Conservation (phyloP, 2,329 filamentous ascomycete species). For the Tolypocladium inflatum region DNA sequence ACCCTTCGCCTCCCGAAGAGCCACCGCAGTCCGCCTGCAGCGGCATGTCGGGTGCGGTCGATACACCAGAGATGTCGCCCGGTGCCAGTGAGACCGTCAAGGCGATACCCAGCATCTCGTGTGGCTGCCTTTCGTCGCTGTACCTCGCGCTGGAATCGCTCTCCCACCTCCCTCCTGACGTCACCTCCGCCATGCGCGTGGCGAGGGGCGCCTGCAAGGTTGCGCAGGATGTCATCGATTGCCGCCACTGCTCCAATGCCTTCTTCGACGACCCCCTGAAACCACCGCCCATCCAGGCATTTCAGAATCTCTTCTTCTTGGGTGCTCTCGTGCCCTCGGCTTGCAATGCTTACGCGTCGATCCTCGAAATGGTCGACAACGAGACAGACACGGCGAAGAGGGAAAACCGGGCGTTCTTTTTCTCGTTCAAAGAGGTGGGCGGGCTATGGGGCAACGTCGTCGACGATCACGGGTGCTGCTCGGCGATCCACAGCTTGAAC, state of each 20-base stretch:
- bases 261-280: conserved; percentile 21
- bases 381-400: conserved; percentile 35
- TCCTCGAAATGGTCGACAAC: conserved; percentile 45
- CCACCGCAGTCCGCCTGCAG: conserved; percentile 13
- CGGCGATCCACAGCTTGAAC: conserved; percentile 12
- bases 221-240: conserved; percentile 43
- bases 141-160: conserved; percentile 42
- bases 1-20: conserved; percentile 7
- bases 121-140: conserved; percentile 39
- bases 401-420: conserved; percentile 30
- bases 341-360: conserved; percentile 45
- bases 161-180: conserved; percentile 32
- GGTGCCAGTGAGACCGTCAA: conserved; percentile 7
- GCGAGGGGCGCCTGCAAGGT: conserved; percentile 37
- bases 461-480: conserved; percentile 15
- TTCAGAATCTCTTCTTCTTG: conserved; percentile 51
- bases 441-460: conserved; percentile 34
- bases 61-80: conserved; percentile 6
- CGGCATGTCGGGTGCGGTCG: conserved; percentile 9
- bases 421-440: conserved; percentile 36
- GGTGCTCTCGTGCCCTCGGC: conserved; percentile 47
- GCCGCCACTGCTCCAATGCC: conserved; percentile 36
- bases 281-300: conserved; percentile 34
- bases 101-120: conserved; percentile 22
- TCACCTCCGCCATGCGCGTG: conserved; percentile 35